Evolutionary conservation across 805 yeast genomes (phyloP), one percentile per base, ranked within the genome.

Genomic region (Pichia deserticola): DNA sequence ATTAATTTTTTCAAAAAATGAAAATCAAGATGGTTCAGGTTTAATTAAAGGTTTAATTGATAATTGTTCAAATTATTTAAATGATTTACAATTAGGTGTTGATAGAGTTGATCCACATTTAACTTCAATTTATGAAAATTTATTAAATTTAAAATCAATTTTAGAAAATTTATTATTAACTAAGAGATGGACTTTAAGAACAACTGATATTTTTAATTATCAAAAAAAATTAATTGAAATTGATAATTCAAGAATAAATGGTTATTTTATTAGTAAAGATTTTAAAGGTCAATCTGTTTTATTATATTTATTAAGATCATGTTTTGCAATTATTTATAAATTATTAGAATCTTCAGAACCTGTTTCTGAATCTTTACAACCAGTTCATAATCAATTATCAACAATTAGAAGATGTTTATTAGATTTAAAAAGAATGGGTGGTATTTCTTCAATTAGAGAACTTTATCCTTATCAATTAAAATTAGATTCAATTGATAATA

Each of bases 161-260:
- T 74, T 93, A 53, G 96, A 88, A 58, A 88, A 87, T 57, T 71
- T 93, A 54, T 74, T 92, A 58, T 81, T 93, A 42, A 93, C 99
- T 3, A 82, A 97, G 67, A 79, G 99, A 65, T 93, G 99, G 99
- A 92, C 98, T 2, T 73, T 93, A 70, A 80, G 99, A 61, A 96
- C 90, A 61, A 93, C 99, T 0, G 99, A 93, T 68, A 74, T 93
- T 53, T 93, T 86, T 69, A 75, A 77, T 44, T 90, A 86, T 64
- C 96, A 89, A 67, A 81, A 83, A 60, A 74, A 75, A 54, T 72
- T 93, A 54, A 82, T 80, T 59, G 77, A 73, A 50, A 82, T 93
- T 53, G 97, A 92, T 63, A 84, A 81, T 47, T 63, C 76, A 54
- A 75, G 97, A 59, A 74, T 82, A 7, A 72, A 77, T 47, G 87